phyloP scores from a whole-genome alignment of 805 yeast genomes.

The Saturnispora saitoi region DNA sequence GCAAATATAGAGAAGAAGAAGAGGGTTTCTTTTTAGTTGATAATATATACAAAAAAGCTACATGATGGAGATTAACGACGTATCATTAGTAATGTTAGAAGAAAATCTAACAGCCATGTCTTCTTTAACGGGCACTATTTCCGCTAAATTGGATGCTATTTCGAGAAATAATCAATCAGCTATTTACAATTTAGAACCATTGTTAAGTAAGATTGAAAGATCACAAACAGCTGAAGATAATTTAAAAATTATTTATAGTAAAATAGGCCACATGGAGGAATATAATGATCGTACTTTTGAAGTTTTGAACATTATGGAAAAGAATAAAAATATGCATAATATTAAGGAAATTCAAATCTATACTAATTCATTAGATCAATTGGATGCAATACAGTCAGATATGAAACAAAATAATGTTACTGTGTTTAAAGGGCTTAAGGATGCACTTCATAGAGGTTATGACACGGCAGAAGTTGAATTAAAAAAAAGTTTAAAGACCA shows the following conservation, averaged over 20 bases:
- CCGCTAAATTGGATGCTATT: constrained; percentile 45
- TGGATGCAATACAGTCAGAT: constrained; percentile 22
- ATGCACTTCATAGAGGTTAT: constrained; percentile 49
- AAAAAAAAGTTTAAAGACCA: constrained; percentile 38
- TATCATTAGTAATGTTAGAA: constrained; percentile 74
- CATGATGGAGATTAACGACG: constrained; percentile 44
- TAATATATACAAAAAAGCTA: background rate
- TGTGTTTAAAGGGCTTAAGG: constrained; percentile 60
- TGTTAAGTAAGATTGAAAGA: constrained; percentile 2
- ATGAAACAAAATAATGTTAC: constrained; percentile 24
- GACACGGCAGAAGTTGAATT: constrained; percentile 49
- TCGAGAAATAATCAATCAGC: constrained; percentile 47
- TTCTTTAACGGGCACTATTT: constrained; percentile 45
- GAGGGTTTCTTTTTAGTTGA: constrained; percentile 2
- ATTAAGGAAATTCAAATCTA: constrained; percentile 36
- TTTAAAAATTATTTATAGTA: constrained; percentile 37
- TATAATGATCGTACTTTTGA: constrained; percentile 7
- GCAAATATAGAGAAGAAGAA: background rate
- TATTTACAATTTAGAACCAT: constrained; percentile 32
- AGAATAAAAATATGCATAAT: constrained; percentile 21
- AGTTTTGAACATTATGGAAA: constrained; percentile 18
- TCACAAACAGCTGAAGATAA: constrained; percentile 1
- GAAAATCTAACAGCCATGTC: constrained; percentile 59
- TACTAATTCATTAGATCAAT: constrained; percentile 28
- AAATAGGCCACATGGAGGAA: constrained; percentile 28